Percentiles rank a stretch among this genome's conserved stretches.
Evolutionary conservation across 192 early-diverging fungal genomes (phyloP).

Genomic region (Haplosporangium gracile): DNA sequence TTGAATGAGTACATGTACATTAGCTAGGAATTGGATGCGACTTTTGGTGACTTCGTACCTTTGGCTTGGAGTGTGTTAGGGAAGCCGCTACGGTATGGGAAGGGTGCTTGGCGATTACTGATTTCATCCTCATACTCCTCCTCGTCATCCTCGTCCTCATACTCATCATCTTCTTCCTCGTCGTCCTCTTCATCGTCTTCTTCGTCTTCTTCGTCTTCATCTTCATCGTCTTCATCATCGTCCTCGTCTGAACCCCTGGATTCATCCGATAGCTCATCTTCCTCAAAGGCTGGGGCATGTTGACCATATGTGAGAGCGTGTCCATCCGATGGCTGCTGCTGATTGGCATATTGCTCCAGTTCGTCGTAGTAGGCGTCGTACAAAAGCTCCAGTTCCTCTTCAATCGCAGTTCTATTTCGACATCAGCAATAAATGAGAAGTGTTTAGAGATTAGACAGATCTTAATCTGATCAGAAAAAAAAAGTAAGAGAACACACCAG

Average conservation of each 20-base stretch:
- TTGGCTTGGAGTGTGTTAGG: conserved; percentile 84
- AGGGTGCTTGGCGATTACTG: conserved; percentile 59
- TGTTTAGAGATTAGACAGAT: neutral
- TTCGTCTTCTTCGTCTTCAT: conserved; percentile 62
- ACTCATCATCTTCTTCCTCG: conserved; percentile 65
- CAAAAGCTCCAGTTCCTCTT: conserved; percentile 86
- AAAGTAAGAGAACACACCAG: neutral
- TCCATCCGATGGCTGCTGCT: conserved; percentile 66
- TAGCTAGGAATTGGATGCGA: neutral
- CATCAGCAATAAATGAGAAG: neutral
- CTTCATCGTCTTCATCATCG: conserved; percentile 59
- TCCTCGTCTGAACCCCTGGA: conserved; percentile 57
- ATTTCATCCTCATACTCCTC: conserved; percentile 65
- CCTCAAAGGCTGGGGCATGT: conserved; percentile 52
- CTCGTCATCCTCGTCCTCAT: conserved; percentile 73
- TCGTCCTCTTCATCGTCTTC: conserved; percentile 66
- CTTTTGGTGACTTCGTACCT: conserved; percentile 59
- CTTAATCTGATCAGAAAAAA: neutral
- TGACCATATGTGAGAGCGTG: conserved; percentile 57
- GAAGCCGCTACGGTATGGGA: conserved; percentile 69
- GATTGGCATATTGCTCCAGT: conserved; percentile 87
- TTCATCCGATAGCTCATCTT: conserved; percentile 60
- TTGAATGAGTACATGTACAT: neutral
- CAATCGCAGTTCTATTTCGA: conserved; percentile 77
- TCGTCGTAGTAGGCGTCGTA: conserved; percentile 94